These are phyloP conservation scores for Auricularia heimuer DNA, from an alignment of 768 basidiomycete species.

Conservation along the genomic window DNA sequence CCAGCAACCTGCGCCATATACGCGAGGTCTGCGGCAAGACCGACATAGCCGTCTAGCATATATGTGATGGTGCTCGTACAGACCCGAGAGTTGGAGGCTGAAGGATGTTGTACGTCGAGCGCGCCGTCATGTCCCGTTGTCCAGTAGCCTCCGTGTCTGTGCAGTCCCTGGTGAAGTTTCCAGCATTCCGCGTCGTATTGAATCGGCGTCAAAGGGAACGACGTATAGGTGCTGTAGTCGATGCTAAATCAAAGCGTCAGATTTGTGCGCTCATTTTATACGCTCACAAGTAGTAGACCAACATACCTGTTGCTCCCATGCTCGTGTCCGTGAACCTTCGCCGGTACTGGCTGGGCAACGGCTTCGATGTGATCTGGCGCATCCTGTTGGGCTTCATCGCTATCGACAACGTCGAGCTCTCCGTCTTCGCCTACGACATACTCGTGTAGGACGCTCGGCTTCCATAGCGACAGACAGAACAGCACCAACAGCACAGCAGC, in stretches of 20 bases:
- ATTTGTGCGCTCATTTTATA: background rate
- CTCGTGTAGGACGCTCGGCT: constrained; percentile 36
- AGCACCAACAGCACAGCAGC: constrained; percentile 38
- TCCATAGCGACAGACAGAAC: constrained; percentile 38
- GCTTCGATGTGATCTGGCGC: background rate
- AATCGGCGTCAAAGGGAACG: constrained; percentile 44
- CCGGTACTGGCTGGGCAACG: background rate
- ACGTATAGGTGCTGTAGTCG: constrained; percentile 49
- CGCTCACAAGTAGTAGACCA: background rate
- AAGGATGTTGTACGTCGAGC: constrained; percentile 24
- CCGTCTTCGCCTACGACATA: constrained; percentile 28
- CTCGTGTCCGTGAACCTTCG: background rate
- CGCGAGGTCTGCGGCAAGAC: constrained; percentile 55
- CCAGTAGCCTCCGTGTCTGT: constrained; percentile 32
- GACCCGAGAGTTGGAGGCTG: constrained; percentile 15
- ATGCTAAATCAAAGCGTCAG: constrained; percentile 20
- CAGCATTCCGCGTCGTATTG: constrained; percentile 52
- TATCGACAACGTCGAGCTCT: constrained; percentile 11
- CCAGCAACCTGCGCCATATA: constrained; percentile 58
- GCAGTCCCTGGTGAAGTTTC: constrained; percentile 32
- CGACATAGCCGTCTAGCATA: constrained; percentile 56
- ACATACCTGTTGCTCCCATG: background rate
- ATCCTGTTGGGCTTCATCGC: background rate
- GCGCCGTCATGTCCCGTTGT: constrained; percentile 14
- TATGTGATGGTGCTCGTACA: constrained; percentile 65